These are phyloP conservation scores for Backusella luteola DNA, from an alignment of 192 early-diverging fungal species.

Conservation along the genomic window DNA sequence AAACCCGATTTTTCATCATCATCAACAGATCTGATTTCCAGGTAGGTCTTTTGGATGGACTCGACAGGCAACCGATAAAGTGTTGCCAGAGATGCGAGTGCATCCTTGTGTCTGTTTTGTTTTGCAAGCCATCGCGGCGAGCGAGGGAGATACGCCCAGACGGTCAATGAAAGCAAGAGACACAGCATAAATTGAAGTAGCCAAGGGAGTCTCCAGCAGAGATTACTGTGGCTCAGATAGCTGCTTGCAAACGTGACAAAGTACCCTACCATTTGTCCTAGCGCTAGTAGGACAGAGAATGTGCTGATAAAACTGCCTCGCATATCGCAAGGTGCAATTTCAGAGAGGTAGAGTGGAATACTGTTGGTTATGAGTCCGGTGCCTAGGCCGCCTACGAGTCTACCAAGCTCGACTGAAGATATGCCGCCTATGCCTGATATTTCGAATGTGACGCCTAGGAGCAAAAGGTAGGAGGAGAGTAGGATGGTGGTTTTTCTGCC, in stretches of 20 bases:
- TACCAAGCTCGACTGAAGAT: not conserved
- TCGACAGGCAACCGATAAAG: slow-evolving; percentile 28
- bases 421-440: slow-evolving; percentile 48
- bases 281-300: slow-evolving; percentile 86
- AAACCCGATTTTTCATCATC: slow-evolving; percentile 40
- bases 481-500: slow-evolving; percentile 72
- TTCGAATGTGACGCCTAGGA: slow-evolving; percentile 72
- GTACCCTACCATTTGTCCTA: slow-evolving; percentile 67
- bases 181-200: slow-evolving; percentile 68
- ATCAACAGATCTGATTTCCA: slow-evolving; percentile 57
- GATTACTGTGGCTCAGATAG: slow-evolving; percentile 16
- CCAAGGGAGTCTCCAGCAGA: slow-evolving; percentile 69
- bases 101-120: slow-evolving; percentile 61
- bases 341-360: slow-evolving; percentile 37
- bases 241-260: slow-evolving; percentile 47
- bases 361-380: not conserved
- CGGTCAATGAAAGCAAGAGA: slow-evolving; percentile 53
- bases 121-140: slow-evolving; percentile 84
- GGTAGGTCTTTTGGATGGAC: slow-evolving; percentile 56
- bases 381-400: not conserved
- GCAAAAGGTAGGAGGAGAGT: slow-evolving; percentile 59
- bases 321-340: slow-evolving; percentile 75
- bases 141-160: slow-evolving; percentile 61
- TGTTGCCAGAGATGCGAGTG: slow-evolving; percentile 56
- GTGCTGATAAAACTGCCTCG: slow-evolving; percentile 83